Conservation (phyloP, 2,329 filamentous ascomycete species). For the Fusarium albosuccineum region DNA sequence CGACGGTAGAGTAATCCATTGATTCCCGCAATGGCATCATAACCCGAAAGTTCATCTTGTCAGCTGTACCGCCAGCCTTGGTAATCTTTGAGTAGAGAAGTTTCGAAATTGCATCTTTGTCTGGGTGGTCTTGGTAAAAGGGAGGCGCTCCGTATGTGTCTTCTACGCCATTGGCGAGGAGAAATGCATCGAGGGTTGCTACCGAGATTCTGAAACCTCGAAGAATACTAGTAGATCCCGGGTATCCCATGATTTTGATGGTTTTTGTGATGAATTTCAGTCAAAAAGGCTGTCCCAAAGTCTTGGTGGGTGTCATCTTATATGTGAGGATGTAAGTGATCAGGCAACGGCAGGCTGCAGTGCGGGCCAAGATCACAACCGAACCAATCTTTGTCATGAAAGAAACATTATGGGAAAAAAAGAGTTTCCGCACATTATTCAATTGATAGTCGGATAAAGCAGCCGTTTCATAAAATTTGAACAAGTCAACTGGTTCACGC, state of each 20-base stretch:
- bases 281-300: too few relatives aligned
- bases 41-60: neutral
- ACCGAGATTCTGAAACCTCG: neutral
- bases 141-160: conserved; percentile 1
- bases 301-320: too few relatives aligned
- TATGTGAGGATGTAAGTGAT: too few relatives aligned
- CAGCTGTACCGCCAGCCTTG: neutral
- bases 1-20: neutral
- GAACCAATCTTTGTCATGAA: too few relatives aligned
- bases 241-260: neutral
- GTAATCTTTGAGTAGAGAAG: neutral
- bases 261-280: too few relatives aligned
- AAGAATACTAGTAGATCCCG: neutral
- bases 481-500: neutral
- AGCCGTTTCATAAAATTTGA: too few relatives aligned
- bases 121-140: neutral
- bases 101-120: neutral
- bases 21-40: neutral
- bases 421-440: too few relatives aligned
- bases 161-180: neutral
- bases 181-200: neutral
- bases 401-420: too few relatives aligned
- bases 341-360: too few relatives aligned
- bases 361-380: too few relatives aligned
- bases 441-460: too few relatives aligned